Percentiles rank a stretch among this genome's conserved stretches.
Evolutionary conservation across 2,329 filamentous ascomycete genomes (phyloP).

Genomic region (Colletotrichum musicola): DNA sequence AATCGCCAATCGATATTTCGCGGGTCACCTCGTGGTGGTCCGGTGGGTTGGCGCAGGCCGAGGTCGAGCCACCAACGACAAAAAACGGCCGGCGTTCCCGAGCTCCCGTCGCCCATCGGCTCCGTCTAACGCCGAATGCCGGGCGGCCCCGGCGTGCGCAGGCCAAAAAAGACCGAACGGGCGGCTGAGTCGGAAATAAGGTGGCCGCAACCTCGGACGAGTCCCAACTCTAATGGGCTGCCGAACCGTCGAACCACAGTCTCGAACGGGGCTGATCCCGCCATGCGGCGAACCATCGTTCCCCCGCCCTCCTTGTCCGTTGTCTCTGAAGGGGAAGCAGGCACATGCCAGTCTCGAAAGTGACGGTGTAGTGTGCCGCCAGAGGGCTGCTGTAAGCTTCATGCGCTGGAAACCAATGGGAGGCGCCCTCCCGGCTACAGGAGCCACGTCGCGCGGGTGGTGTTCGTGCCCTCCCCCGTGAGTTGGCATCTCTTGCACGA

Average conservation of each 20-base stretch:
- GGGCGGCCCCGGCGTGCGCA: neutral
- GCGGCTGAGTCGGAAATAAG: conserved; percentile 33
- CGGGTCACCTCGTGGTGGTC: too few relatives aligned
- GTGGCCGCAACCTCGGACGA: conserved; percentile 34
- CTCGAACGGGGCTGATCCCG: conserved; percentile 25
- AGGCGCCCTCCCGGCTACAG: conserved; percentile 5
- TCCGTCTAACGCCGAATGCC: conserved; percentile 26
- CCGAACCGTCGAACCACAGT: conserved; percentile 17
- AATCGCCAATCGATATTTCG: too few relatives aligned
- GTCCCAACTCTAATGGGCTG: conserved; percentile 15
- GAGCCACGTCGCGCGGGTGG: conserved; percentile 26
- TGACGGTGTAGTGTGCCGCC: neutral
- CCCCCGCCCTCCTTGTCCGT: neutral
- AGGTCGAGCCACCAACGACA: too few relatives aligned
- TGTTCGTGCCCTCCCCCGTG: conserved; percentile 4
- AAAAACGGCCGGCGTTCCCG: too few relatives aligned
- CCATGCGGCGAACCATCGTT: conserved; percentile 30
- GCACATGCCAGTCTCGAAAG: conserved; percentile 28
- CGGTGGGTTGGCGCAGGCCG: too few relatives aligned
- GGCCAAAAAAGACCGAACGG: conserved; percentile 5
- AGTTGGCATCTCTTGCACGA: neutral
- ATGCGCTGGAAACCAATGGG: conserved; percentile 33
- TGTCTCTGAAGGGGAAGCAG: conserved; percentile 9
- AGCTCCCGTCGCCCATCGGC: neutral
- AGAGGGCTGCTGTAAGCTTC: conserved; percentile 23